Evolutionary conservation across 345 rosid genomes (phyloP), one percentile per base, ranked within the genome.

Genomic region (Limnanthes douglasii): DNA sequence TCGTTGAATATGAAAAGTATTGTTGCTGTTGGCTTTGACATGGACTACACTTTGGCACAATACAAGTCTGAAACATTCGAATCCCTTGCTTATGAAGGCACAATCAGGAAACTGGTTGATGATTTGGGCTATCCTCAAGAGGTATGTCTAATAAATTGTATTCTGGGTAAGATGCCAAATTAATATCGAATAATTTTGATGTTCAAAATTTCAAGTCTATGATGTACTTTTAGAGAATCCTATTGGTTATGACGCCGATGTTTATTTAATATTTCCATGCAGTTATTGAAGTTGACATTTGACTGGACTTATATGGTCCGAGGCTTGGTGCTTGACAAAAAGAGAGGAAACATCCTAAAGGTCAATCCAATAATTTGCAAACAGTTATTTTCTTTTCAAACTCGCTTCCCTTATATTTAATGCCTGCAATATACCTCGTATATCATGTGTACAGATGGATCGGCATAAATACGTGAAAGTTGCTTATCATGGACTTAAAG

Each of bases 31-130:
- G 98, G 98, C 24, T 84, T 90, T 61, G 96, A 90, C 60, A 90
- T 90, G 98, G 98, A 90, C 58, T 90, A 90, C 57, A 90, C 98
- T 12, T 64, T 84, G 61, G 98, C 98, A 15, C 98, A 90, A 46
- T 90, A 90, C 66, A 90, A 70, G 46, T 73, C 95, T 19, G 98
- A 80, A 43, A 84, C 98, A 31, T 90, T 90, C 36, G 98, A 90
- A 58, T 56, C 95, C 33, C 98, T 90, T 58, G 86, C 94, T 1
- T 90, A 84, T 48, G 72, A 65, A 43, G 95, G 98, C 64, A 90
- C 98, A 12, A 57, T 84, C 47, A 65, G 45, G 53, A 90, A 90
- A 57, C 48, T 90, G 70, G 98, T 90, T 3, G 46, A 75, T 62
- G 72, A 80, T 62, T 69, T 90, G 62, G 92, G 98, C 30, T 90